Evolutionary conservation across 2,329 filamentous ascomycete genomes (phyloP).

Genomic region (Colletotrichum tofieldiae): DNA sequence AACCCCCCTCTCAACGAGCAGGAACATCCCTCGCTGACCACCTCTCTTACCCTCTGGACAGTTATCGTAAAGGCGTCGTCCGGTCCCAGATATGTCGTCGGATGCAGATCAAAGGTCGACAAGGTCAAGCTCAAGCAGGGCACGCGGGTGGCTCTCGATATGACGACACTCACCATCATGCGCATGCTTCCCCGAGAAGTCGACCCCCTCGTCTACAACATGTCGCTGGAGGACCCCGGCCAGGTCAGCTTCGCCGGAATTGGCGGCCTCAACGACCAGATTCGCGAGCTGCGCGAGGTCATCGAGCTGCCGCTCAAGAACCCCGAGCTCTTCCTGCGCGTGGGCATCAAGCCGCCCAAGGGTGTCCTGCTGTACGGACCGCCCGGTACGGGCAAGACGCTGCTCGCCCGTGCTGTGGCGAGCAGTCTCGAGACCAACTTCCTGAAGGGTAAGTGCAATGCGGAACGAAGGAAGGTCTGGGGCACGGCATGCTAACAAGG

Average conservation of each 20-base stretch:
- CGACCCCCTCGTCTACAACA: slow-evolving; percentile 99
- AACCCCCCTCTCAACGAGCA: not conserved
- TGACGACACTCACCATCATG: slow-evolving; percentile 99
- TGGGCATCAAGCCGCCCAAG: slow-evolving; percentile 99
- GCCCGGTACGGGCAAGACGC: slow-evolving; percentile 96
- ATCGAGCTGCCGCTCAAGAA: slow-evolving; percentile 99
- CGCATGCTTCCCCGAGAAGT: slow-evolving; percentile 99
- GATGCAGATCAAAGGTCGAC: slow-evolving; percentile 98
- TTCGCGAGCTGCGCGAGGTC: slow-evolving; percentile 95
- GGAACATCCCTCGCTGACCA: slow-evolving; percentile 3
- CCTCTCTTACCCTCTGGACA: slow-evolving; percentile 55
- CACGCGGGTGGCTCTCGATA: slow-evolving; percentile 96
- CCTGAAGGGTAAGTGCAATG: slow-evolving; percentile 81
- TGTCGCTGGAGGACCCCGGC: slow-evolving; percentile 98
- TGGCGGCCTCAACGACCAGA: slow-evolving; percentile 97
- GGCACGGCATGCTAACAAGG: slow-evolving; percentile 40
- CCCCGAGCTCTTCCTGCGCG: slow-evolving; percentile 95
- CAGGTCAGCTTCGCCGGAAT: slow-evolving; percentile 99
- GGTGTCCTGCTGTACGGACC: slow-evolving; percentile 96
- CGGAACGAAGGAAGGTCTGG: not conserved
- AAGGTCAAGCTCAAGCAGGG: slow-evolving; percentile 98
- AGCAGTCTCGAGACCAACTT: slow-evolving; percentile 99
- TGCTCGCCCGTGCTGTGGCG: slow-evolving; percentile 93
- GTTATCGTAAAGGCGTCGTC: slow-evolving; percentile 99
- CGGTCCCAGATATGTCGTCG: slow-evolving; percentile 96